Percentiles rank a stretch among this genome's conserved stretches.
Evolutionary conservation across 1,139 yeast genomes (phyloP).

Genomic region (Saccharomycopsis crataegensis): DNA sequence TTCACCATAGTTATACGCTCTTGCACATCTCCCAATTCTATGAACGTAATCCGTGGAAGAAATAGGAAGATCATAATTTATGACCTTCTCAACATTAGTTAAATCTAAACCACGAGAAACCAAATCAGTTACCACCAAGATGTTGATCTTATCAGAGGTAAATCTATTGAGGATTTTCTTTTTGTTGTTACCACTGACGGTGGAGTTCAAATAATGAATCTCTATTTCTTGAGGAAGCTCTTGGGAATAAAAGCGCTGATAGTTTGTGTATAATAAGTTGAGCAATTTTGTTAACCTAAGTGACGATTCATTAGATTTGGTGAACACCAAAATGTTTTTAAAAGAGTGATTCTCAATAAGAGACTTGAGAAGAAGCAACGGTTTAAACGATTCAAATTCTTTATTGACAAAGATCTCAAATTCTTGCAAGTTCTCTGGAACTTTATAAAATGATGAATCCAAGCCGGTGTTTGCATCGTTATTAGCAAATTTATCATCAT

Average conservation of each 20-base stretch:
- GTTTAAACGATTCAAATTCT: constrained; percentile 44
- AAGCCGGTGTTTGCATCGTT: constrained; percentile 27
- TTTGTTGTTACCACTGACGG: constrained; percentile 42
- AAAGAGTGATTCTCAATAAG: constrained; percentile 30
- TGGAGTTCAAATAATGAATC: constrained; percentile 40
- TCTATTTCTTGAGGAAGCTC: constrained; percentile 22
- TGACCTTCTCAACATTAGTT: constrained; percentile 58
- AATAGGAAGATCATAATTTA: constrained; percentile 86
- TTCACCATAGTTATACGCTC: constrained; percentile 74
- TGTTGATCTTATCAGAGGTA: constrained; percentile 38
- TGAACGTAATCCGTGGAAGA: constrained; percentile 91
- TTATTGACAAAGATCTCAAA: constrained; percentile 43
- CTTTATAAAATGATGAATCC: constrained; percentile 40
- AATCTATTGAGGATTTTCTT: constrained; percentile 49
- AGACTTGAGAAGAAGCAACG: constrained; percentile 58
- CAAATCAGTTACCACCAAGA: constrained; percentile 83
- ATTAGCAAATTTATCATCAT: constrained; percentile 33
- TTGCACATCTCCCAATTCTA: constrained; percentile 93
- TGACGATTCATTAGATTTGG: constrained; percentile 82
- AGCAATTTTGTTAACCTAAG: constrained; percentile 64
- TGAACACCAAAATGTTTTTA: constrained; percentile 54
- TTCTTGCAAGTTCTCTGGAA: constrained; percentile 54
- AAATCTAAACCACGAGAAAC: constrained; percentile 94
- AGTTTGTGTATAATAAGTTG: constrained; percentile 34
- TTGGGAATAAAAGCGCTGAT: constrained; percentile 20